phyloP scores from a whole-genome alignment of 23 red algal genomes.

The Gracilaria domingensis region DNA sequence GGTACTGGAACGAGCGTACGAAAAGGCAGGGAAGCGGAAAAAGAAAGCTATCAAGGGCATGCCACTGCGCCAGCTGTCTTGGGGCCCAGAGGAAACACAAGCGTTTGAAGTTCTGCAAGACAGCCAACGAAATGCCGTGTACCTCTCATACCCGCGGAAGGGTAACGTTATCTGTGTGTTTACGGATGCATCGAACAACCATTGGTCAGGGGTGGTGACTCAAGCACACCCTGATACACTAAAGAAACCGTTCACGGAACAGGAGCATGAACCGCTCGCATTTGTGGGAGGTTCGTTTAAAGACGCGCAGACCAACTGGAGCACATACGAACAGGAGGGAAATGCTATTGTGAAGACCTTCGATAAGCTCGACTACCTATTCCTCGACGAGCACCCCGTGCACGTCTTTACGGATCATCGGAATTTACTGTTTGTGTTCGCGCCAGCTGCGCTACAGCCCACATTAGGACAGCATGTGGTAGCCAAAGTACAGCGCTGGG shows the following conservation, averaged over 20 bases:
- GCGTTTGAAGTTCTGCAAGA: slow-evolving; percentile 24
- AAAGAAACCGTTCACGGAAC: background rate
- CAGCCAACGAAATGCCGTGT: background rate
- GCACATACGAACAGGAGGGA: background rate
- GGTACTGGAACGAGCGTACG: background rate
- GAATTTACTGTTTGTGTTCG: slow-evolving; percentile 34
- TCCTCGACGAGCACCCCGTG: background rate
- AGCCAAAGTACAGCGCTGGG: slow-evolving; percentile 17
- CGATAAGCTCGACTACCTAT: slow-evolving; percentile 17
- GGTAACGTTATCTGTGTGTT: slow-evolving; percentile 9
- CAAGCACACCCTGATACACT: background rate
- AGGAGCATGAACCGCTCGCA: background rate
- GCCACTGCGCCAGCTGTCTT: background rate
- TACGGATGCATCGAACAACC: background rate
- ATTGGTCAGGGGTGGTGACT: background rate
- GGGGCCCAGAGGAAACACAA: background rate
- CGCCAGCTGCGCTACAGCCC: background rate
- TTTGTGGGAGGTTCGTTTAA: slow-evolving; percentile 2
- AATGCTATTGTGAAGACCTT: slow-evolving; percentile 29
- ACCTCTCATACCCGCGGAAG: background rate
- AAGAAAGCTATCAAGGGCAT: background rate
- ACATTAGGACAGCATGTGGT: slow-evolving; percentile 2
- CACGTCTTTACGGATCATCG: slow-evolving; percentile 33
- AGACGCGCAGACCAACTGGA: background rate
- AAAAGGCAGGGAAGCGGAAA: background rate